phyloP scores from a whole-genome alignment of 768 basidiomycete species.

The Collybia sp. region DNA sequence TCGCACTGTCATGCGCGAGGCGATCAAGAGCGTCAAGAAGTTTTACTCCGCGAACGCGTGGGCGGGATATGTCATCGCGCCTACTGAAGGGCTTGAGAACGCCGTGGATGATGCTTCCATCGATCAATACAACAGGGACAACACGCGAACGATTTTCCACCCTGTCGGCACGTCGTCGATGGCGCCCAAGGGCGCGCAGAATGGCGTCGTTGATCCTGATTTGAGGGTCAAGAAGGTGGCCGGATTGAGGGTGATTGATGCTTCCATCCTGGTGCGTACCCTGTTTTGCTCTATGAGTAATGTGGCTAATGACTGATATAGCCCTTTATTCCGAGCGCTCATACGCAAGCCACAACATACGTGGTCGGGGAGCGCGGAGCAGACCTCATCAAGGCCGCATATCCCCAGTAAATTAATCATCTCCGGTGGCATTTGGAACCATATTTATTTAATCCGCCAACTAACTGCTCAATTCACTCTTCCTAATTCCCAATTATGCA shows the following conservation, averaged over 20 bases:
- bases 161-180: constrained; percentile 20
- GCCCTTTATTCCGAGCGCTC: neutral
- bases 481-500: no score
- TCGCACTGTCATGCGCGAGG: constrained; percentile 10
- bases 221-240: constrained; percentile 20
- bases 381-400: neutral
- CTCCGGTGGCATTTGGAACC: no score
- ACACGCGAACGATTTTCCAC: constrained; percentile 13
- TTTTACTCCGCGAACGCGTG: constrained; percentile 4
- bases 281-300: neutral
- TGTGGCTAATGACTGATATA: neutral
- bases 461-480: no score
- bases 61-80: constrained; percentile 3
- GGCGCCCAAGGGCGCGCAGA: constrained; percentile 14
- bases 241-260: constrained; percentile 28
- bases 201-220: constrained; percentile 27
- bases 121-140: constrained; percentile 14
- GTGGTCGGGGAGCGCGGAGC: neutral
- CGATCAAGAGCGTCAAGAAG: constrained; percentile 7
- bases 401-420: no score
- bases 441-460: no score
- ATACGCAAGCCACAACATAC: neutral
- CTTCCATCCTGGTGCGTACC: constrained; percentile 23
- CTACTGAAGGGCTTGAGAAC: constrained; percentile 2
- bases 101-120: constrained; percentile 11